Conservation (phyloP, 2,329 filamentous ascomycete species). For the Penicillium sp. region DNA sequence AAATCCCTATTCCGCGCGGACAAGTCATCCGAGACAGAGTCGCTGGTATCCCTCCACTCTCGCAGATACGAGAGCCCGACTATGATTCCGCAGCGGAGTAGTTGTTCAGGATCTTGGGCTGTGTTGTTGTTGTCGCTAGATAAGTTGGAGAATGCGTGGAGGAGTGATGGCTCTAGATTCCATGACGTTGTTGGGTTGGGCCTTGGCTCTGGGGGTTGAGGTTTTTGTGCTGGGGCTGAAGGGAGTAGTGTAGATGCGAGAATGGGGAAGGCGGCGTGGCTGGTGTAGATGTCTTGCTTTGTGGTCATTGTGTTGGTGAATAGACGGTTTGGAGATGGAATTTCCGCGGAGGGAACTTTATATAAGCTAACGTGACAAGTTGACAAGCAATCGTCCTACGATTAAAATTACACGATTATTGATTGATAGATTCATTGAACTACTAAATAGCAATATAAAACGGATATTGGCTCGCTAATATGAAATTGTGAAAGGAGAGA, state of each 20-base stretch:
- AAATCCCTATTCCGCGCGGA: conserved; percentile 19
- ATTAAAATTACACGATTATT: not conserved
- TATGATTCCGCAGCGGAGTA: conserved; percentile 28
- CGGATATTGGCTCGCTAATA: conserved; percentile 3
- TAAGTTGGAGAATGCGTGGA: conserved; percentile 18
- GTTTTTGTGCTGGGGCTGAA: not conserved
- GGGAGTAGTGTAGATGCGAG: conserved; percentile 29
- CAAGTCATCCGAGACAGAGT: conserved; percentile 12
- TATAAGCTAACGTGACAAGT: too few species aligned
- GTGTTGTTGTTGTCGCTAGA: conserved; percentile 14
- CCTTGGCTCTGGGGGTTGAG: not conserved
- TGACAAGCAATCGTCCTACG: not conserved
- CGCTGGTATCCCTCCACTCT: conserved; percentile 14
- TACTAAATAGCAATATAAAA: conserved; percentile 6
- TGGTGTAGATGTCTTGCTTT: conserved; percentile 19
- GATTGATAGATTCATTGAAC: not conserved
- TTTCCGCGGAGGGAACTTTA: not conserved
- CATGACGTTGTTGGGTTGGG: conserved; percentile 17
- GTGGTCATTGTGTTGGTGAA: not conserved
- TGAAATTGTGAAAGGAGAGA: not conserved
- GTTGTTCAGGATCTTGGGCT: not conserved
- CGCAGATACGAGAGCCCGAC: conserved; percentile 31
- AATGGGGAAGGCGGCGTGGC: conserved; percentile 27
- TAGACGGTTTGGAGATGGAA: not conserved
- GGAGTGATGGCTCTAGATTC: conserved; percentile 19